These are phyloP conservation scores for Emmonsiellopsis sp. DNA, from an alignment of 2,329 filamentous ascomycete genomes.

Conservation along the genomic window DNA sequence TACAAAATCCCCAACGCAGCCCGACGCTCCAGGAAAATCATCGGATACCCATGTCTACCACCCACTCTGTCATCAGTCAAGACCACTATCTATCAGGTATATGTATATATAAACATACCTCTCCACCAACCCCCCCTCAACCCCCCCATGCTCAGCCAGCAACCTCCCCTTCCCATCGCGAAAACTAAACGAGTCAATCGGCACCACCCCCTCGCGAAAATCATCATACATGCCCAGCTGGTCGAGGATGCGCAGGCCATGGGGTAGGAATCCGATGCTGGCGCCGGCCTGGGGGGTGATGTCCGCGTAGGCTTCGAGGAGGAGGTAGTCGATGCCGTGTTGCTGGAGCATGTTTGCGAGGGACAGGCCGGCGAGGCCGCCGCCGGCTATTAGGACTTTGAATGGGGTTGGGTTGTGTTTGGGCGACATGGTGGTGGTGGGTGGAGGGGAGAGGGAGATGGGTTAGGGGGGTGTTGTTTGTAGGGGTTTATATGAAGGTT, in stretches of 20 bases:
- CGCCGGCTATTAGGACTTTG: slow-evolving; percentile 40
- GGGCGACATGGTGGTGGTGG: neutral
- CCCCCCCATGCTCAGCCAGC: slow-evolving; percentile 11
- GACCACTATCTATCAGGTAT: too few relatives aligned
- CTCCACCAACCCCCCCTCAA: neutral
- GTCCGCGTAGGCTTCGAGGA: slow-evolving; percentile 36
- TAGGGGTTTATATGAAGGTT: too few relatives aligned
- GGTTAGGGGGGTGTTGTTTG: too few relatives aligned
- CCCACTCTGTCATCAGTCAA: too few relatives aligned
- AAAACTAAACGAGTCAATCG: neutral
- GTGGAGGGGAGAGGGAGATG: too few relatives aligned
- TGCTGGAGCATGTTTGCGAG: slow-evolving; percentile 39
- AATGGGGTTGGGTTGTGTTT: slow-evolving; percentile 1
- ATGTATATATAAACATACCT: neutral
- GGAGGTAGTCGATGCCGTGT: slow-evolving; percentile 38
- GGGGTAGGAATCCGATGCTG: slow-evolving; percentile 37
- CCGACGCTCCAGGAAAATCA: slow-evolving; percentile 26
- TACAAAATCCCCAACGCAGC: slow-evolving; percentile 26
- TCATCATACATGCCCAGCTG: slow-evolving; percentile 37
- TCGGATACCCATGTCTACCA: neutral
- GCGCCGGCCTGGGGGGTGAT: slow-evolving; percentile 41
- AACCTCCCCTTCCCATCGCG: neutral
- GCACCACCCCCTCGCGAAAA: slow-evolving; percentile 4
- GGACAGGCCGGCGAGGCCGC: slow-evolving; percentile 38
- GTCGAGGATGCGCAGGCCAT: slow-evolving; percentile 39